These are phyloP conservation scores for Xenoacremonium recifei DNA, from an alignment of 2,329 filamentous ascomycete species.

Conservation along the genomic window DNA sequence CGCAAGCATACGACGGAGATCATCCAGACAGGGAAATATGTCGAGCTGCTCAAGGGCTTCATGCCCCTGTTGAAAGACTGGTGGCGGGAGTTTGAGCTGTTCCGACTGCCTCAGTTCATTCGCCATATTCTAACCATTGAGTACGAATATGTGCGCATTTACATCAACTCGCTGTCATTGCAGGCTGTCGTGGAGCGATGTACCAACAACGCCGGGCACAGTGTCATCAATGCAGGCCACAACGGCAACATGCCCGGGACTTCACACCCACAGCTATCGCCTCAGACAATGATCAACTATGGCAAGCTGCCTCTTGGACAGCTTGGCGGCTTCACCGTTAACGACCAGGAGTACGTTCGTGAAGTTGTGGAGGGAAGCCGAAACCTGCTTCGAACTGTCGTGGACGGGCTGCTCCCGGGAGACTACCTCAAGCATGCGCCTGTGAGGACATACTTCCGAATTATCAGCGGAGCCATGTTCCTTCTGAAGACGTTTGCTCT, in stretches of 20 bases:
- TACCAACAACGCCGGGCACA: conserved; percentile 60
- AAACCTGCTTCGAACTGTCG: conserved; percentile 73
- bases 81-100: conserved; percentile 79
- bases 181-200: conserved; percentile 95
- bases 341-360: conserved; percentile 70
- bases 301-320: conserved; percentile 63
- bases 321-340: conserved; percentile 61
- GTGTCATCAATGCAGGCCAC: conserved; percentile 40
- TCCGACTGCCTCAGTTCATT: conserved; percentile 64
- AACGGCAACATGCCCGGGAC: conserved; percentile 32
- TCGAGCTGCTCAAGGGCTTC: conserved; percentile 76
- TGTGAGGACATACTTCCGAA: conserved; percentile 81
- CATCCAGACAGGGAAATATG: conserved; percentile 83
- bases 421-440: conserved; percentile 81
- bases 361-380: conserved; percentile 77
- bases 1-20: conserved; percentile 85
- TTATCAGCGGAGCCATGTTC: conserved; percentile 84
- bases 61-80: conserved; percentile 76
- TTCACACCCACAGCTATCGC: conserved; percentile 45
- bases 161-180: conserved; percentile 89
- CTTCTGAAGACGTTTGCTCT: conserved; percentile 81
- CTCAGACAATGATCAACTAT: conserved; percentile 63
- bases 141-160: conserved; percentile 92
- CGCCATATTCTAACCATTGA: conserved; percentile 85
- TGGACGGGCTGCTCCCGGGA: conserved; percentile 70